These are phyloP conservation scores for Phytophthora lateralis DNA, from an alignment of 352 stramenopile genomes.

Conservation along the genomic window DNA sequence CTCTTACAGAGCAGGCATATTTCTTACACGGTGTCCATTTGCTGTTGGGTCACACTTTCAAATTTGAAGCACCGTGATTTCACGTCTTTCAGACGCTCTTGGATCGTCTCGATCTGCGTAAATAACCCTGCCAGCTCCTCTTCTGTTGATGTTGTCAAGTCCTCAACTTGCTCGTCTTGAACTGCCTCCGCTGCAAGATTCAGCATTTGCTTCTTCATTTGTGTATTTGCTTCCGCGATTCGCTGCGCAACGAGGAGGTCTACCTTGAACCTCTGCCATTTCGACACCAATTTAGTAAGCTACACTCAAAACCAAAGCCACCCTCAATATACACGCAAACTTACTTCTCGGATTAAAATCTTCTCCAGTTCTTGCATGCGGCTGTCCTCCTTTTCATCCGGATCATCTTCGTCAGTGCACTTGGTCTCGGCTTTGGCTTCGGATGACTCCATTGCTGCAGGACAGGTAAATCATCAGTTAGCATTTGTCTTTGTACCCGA, in stretches of 20 bases:
- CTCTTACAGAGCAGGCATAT: not conserved
- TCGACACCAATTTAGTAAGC: not conserved
- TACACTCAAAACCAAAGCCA: not conserved
- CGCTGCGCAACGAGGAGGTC: slow-evolving; percentile 77
- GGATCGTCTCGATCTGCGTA: slow-evolving; percentile 49
- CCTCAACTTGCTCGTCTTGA: slow-evolving; percentile 34
- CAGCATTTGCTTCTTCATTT: slow-evolving; percentile 72
- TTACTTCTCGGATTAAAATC: slow-evolving; percentile 68
- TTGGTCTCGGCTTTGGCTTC: slow-evolving; percentile 28
- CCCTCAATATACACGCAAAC: not conserved
- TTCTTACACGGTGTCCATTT: slow-evolving; percentile 72
- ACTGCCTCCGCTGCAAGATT: slow-evolving; percentile 51
- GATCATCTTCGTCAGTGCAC: slow-evolving; percentile 4
- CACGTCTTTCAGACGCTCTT: slow-evolving; percentile 59
- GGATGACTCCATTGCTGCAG: slow-evolving; percentile 12
- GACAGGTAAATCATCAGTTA: not conserved
- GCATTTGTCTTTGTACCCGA: not conserved
- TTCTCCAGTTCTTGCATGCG: slow-evolving; percentile 57
- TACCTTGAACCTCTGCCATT: slow-evolving; percentile 66
- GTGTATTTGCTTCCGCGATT: slow-evolving; percentile 60
- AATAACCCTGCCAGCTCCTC: slow-evolving; percentile 58
- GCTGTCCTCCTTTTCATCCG: slow-evolving; percentile 14
- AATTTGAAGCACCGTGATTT: slow-evolving; percentile 78
- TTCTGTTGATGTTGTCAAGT: slow-evolving; percentile 27
- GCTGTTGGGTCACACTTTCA: slow-evolving; percentile 50